Evolutionary conservation across 1,284 basidiomycete species (phyloP), one percentile per base, ranked within the genome.

Genomic region (Butyriboletus appendiculatus): DNA sequence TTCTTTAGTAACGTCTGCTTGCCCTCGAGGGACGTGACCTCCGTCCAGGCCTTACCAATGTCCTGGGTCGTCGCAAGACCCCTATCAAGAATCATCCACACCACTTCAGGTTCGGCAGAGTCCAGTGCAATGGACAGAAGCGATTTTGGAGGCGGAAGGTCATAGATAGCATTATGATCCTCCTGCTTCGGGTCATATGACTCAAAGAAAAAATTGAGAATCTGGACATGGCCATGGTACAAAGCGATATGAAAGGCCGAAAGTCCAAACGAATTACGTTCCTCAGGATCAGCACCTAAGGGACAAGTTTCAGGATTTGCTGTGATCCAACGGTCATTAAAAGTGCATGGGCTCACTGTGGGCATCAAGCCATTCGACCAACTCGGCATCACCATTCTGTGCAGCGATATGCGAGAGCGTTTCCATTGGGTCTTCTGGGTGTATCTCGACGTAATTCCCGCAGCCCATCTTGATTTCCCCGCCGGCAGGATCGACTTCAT

Each of bases 191-290:
- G 80, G 43, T 80, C 74, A 63, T 86, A 81, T 39, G 72, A 73
- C 53, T 83, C 74, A 58, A 90, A 75, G 67, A 88, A 83, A 66
- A 84, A 76, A 38, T 74, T 71, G 48, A 85, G 67, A 48, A 88
- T 74, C 9, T 72, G 52, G 14, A 80, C 60, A 57, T 80, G 75
- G 2, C 84, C 84, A 44, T 63, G 62, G 60, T 75, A 73, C 15
- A 90, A 65, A n/a, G 86, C 85, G 49, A 82, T 59, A 66, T 90
- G 88, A 71, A 89, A 84, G 2, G 84, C 78, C 4, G 87, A 86
- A 48, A 79, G 70, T 28, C 79, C 79, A 46, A 73, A 59, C 0
- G 75, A 76, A 67, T 90, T 78, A 50, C 80, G 79, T 67, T 90
- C 88, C 54, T 89, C 87, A 22, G 80, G 74, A 57, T 88, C 85